Evolutionary conservation across 495 filamentous ascomycete species (phyloP).

Genomic region (Pseudoneurospora amorphoporcata): DNA sequence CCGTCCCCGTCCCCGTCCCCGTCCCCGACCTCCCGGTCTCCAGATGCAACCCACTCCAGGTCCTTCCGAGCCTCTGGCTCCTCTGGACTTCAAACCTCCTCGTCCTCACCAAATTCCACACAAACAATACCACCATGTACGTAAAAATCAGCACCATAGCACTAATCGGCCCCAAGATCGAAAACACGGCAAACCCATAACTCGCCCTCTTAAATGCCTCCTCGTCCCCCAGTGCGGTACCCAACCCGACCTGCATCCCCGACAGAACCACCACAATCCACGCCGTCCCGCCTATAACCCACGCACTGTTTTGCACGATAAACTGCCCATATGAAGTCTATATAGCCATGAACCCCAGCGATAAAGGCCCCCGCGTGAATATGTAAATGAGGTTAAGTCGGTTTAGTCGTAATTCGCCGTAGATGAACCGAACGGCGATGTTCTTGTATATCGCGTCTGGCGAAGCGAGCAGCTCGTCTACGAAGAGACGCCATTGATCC

Average conservation of each 20-base stretch:
- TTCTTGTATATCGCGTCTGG: not conserved
- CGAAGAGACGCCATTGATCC: no score
- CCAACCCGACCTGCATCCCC: constrained; percentile 50
- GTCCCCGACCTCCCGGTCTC: no score
- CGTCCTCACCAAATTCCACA: not conserved
- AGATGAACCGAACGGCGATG: constrained; percentile 31
- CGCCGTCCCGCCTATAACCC: constrained; percentile 31
- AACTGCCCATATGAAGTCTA: constrained; percentile 25
- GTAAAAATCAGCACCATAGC: not conserved
- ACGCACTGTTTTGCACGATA: constrained; percentile 37
- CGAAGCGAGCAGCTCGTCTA: no score
- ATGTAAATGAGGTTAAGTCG: constrained; percentile 30
- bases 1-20: no score
- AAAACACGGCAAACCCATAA: constrained; percentile 46
- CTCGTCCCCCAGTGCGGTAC: constrained; percentile 8
- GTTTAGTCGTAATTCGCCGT: constrained; percentile 35
- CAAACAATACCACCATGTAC: not conserved
- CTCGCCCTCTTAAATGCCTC: constrained; percentile 33
- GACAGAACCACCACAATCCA: constrained; percentile 44
- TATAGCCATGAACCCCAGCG: constrained; percentile 13
- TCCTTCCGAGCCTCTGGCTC: not conserved
- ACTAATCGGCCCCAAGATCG: constrained; percentile 23
- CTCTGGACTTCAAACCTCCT: not conserved
- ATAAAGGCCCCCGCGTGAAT: not conserved
- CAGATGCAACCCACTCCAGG: not conserved